Base-by-base conservation (phyloP, 2,329 filamentous ascomycete genomes). In the Colletotrichum noveboracense region DNA sequence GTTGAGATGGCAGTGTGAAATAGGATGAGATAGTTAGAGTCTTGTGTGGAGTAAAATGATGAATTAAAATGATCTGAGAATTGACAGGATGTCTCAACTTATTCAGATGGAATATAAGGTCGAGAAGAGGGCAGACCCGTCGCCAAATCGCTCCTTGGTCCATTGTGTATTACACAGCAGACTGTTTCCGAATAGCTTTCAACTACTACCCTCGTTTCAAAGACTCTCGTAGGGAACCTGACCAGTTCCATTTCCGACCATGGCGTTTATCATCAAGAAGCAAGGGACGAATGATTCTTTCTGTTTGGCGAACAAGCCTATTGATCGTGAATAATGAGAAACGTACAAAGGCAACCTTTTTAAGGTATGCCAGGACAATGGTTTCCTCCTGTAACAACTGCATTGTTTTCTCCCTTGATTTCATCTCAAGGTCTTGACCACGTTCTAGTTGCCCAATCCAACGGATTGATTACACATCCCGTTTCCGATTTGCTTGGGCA, bases 21-120 rank as follows among this genome's bases (percentile, higher is more conserved):
- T 1, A 3, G 6, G 1, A 5, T 21, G 6, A 7, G 10, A 21
- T 13, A 52, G 10, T 2, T 4, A 7, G 7, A 21, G n/a, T 0
- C 43, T 21, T 13, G n/a, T 1, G 43, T 21, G 10, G 0, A 52
- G 5, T 48, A 2, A n/a, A 2, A 21, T 7, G 6, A 0, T 52
- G 2, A 7, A 7, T 52, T 7, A 6, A 10, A 52, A 52, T 52
- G 3, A 52, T 7, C 2, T 21, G 43, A 52, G 43, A 52, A 24
- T 0, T 52, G n/a, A 13, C 7, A n/a, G n/a, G n/a, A n/a, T n/a
- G n/a, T n/a, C n/a, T n/a, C n/a, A n/a, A n/a, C n/a, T n/a, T n/a
- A 52, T 21, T 21, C 1, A 21, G n/a, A 7, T 21, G 6, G 1
- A 52, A 52, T 52, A 52, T 52, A 24, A 7, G 43, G n/a, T 52